A percentile compares a stretch with the other conserved stretches of the same genome.
Conservation (phyloP, 1,284 basidiomycete species). For the Fomitopsis palustris region DNA sequence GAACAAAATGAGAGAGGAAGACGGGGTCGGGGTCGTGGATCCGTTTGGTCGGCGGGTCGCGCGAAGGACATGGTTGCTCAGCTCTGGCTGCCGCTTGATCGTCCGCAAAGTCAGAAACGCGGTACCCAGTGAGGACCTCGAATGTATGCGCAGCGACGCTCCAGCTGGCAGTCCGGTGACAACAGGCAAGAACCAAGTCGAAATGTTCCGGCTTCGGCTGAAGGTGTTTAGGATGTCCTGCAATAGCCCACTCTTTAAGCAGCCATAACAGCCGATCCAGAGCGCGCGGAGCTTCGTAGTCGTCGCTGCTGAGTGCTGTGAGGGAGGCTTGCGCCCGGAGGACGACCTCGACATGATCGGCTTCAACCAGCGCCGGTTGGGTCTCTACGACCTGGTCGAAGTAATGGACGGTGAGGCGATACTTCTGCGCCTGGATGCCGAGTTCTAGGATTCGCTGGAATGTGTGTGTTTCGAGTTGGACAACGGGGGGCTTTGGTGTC, state of each 20-base stretch:
- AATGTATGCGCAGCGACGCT: constrained; percentile 48
- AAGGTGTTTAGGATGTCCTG: constrained; percentile 33
- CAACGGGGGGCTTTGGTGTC: constrained; percentile 28
- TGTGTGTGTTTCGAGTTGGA: constrained; percentile 41
- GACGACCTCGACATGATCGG: constrained; percentile 53
- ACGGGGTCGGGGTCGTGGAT: constrained; percentile 43
- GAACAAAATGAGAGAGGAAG: constrained; percentile 49
- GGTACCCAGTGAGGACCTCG: constrained; percentile 65
- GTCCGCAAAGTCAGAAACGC: constrained; percentile 45
- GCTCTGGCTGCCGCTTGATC: constrained; percentile 29
- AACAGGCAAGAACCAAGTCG: constrained; percentile 51
- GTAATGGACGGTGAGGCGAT: constrained; percentile 49
- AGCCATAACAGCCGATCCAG: constrained; percentile 63
- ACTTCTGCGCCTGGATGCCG: constrained; percentile 47
- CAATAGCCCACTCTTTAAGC: constrained; percentile 42
- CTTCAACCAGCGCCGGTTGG: constrained; percentile 40
- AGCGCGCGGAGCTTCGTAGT: constrained; percentile 34
- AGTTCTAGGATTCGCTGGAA: constrained; percentile 52
- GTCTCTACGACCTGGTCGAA: constrained; percentile 50
- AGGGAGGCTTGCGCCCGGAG: constrained; percentile 49
- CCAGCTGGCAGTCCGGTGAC: constrained; percentile 64
- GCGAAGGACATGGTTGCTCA: constrained; percentile 3
- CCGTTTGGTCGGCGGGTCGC: constrained; percentile 26
- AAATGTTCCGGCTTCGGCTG: constrained; percentile 48
- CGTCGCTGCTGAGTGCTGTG: constrained; percentile 30